These are phyloP conservation scores for Cystofilobasidium capitatum DNA, from an alignment of 768 basidiomycete species.

Conservation along the genomic window DNA sequence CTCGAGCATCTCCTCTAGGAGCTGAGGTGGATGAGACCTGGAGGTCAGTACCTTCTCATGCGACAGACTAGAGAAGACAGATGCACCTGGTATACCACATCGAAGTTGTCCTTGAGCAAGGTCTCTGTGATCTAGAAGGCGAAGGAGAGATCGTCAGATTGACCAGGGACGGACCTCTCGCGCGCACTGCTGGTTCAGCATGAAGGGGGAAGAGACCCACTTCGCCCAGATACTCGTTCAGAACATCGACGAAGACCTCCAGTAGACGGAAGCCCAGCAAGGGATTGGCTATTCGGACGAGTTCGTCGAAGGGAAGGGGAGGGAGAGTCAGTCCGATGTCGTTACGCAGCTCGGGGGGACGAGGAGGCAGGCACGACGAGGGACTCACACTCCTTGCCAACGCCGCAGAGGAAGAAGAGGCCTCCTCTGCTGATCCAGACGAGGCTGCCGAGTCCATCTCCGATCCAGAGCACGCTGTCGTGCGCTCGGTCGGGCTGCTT, in stretches of 20 bases:
- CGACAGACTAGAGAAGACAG: background rate
- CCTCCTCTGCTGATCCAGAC: conserved; percentile 73
- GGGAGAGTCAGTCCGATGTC: no score
- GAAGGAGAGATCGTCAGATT: background rate
- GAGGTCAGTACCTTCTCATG: background rate
- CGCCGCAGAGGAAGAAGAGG: conserved; percentile 65
- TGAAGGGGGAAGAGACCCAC: background rate
- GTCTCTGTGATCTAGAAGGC: conserved; percentile 51
- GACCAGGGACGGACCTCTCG: background rate
- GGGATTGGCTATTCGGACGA: conserved; percentile 59
- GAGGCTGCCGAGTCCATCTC: conserved; percentile 47
- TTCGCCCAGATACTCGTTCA: conserved; percentile 79
- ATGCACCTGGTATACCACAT: conserved; percentile 81
- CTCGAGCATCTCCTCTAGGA: conserved; percentile 91
- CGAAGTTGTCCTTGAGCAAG: conserved; percentile 81
- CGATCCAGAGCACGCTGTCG: conserved; percentile 65
- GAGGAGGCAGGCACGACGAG: background rate
- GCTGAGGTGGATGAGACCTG: conserved; percentile 42
- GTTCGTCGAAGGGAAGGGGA: no score
- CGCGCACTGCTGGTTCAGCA: background rate
- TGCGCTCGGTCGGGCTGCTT: conserved; percentile 24
- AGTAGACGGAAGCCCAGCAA: conserved; percentile 81
- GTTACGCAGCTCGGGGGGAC: background rate
- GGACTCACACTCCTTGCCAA: conserved; percentile 73
- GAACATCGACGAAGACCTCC: conserved; percentile 69